Base-by-base conservation (phyloP, 1,284 basidiomycete species). In the Pseudozyma pruni region DNA sequence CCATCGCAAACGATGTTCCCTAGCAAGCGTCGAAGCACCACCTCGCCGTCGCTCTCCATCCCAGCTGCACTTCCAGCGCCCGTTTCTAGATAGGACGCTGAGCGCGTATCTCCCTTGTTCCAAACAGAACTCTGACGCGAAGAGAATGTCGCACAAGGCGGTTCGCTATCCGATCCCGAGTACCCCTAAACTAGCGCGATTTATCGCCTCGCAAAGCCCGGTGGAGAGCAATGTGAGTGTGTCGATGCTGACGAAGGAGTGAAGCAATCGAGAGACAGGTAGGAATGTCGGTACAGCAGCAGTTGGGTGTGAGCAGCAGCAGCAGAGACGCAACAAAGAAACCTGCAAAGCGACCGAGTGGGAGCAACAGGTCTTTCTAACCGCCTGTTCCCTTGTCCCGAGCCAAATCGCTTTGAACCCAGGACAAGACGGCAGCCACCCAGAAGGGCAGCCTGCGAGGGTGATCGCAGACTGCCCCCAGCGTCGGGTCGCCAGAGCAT, bases 331-430 rank as follows among this genome's bases (percentile, higher is more conserved):
- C 8, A 43, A 31, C 31, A 40, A 35, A 50, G 33, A 31, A 42
- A 38, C 41, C 25, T 31, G 11, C 17, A 33, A n/a, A 27, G 20
- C 17, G 47, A 55, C 62, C 62, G 53, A 59, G 62, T 55, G 35
- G 68, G 53, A 61, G 68, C 61, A 66, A 56, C 50, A 66, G 68
- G 51, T 53, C 61, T 64, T 66, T 52, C 61, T 59, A 71, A 63
- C 51, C 20, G 59, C 56, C 59, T 63, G 43, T 52, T 59, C 60
- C 67, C 62, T 66, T 54, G 59, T 55, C 62, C 51, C 27, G 3
- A 23, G 11, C 38, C 58, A 32, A 35, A 38, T 16, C 31, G 46
- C n/a, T 41, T 25, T 34, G 45, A 45, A n/a, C n/a, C 27, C 16
- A 45, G 44, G 55, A 59, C 50, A 66, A 66, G 64, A 60, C 58